Conservation (phyloP, 202 grass and related monocot species). For the Zoysia matrella region DNA sequence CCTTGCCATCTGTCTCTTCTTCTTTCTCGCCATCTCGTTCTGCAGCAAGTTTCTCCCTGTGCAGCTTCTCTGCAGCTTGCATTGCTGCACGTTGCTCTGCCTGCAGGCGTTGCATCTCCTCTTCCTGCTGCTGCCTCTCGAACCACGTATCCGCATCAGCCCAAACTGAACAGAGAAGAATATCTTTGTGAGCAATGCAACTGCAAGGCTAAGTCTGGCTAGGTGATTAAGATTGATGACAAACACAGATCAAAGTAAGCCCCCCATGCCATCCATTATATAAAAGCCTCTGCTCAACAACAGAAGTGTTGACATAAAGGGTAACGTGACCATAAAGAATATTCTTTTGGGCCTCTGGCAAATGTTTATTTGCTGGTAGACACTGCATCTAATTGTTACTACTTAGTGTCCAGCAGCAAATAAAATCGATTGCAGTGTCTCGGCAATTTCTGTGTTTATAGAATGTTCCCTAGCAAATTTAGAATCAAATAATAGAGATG, state of each 20-base stretch:
- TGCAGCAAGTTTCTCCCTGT: constrained; percentile 66
- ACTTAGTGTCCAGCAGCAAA: too few relatives aligned
- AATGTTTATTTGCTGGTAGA: too few relatives aligned
- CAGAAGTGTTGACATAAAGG: not conserved
- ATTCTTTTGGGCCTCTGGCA: not conserved
- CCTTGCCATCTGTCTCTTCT: constrained; percentile 55
- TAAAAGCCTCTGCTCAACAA: constrained; percentile 10
- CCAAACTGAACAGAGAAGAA: constrained; percentile 66
- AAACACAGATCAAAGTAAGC: not conserved
- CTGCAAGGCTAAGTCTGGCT: not conserved
- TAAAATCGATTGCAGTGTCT: too few relatives aligned
- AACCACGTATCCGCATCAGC: constrained; percentile 98
- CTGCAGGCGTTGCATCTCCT: constrained; percentile 90
- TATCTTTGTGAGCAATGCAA: constrained; percentile 21
- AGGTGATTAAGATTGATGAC: not conserved
- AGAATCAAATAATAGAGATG: too few relatives aligned
- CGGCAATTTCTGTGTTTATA: too few relatives aligned
- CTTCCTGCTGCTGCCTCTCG: constrained; percentile 98
- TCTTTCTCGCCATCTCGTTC: constrained; percentile 87
- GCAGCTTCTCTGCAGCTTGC: constrained; percentile 70
- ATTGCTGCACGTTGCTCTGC: constrained; percentile 56
- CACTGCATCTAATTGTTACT: too few relatives aligned
- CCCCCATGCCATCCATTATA: not conserved
- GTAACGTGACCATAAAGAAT: not conserved
- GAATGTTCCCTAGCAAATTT: too few relatives aligned